Evolutionary conservation across 2,329 filamentous ascomycete species (phyloP).

Genomic region (Helotiales sp.): DNA sequence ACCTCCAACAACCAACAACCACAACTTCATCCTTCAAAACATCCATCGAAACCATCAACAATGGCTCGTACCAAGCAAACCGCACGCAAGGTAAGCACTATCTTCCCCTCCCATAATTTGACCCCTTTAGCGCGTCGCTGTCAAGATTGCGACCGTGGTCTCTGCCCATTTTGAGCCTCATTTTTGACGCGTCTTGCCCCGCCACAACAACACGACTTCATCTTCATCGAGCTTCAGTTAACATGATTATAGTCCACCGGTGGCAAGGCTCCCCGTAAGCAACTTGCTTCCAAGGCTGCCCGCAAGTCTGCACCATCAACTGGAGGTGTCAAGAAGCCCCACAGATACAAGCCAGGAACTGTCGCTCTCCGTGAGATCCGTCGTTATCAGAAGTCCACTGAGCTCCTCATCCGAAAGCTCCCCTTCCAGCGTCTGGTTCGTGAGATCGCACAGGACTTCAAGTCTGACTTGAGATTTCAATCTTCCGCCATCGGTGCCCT

Average conservation of each 20-base stretch:
- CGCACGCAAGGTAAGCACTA: slow-evolving; percentile 60
- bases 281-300: slow-evolving; percentile 96
- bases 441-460: slow-evolving; percentile 96
- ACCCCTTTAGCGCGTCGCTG: slow-evolving; percentile 26
- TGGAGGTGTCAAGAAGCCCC: slow-evolving; percentile 96
- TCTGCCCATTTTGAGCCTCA: slow-evolving; percentile 25
- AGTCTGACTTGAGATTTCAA: slow-evolving; percentile 96
- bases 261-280: slow-evolving; percentile 86
- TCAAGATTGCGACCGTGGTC: slow-evolving; percentile 38
- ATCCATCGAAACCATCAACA: slow-evolving; percentile 34
- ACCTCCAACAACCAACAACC: slow-evolving; percentile 26
- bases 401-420: slow-evolving; percentile 95
- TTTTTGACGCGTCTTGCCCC: slow-evolving; percentile 24
- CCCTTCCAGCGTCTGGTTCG: slow-evolving; percentile 97
- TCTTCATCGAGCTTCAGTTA: slow-evolving; percentile 31
- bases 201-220: slow-evolving; percentile 15
- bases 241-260: slow-evolving; percentile 64
- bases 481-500: slow-evolving; percentile 96
- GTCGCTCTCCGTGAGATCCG: slow-evolving; percentile 98
- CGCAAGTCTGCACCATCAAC: slow-evolving; percentile 98
- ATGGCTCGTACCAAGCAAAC: slow-evolving; percentile 51
- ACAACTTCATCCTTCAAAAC: slow-evolving; percentile 26
- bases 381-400: slow-evolving; percentile 96
- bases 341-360: slow-evolving; percentile 87
- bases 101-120: slow-evolving; percentile 18